A percentile compares a stretch with the other conserved stretches of the same genome.
phyloP scores from a whole-genome alignment of 805 yeast species.

The Ogataea haglerorum region DNA sequence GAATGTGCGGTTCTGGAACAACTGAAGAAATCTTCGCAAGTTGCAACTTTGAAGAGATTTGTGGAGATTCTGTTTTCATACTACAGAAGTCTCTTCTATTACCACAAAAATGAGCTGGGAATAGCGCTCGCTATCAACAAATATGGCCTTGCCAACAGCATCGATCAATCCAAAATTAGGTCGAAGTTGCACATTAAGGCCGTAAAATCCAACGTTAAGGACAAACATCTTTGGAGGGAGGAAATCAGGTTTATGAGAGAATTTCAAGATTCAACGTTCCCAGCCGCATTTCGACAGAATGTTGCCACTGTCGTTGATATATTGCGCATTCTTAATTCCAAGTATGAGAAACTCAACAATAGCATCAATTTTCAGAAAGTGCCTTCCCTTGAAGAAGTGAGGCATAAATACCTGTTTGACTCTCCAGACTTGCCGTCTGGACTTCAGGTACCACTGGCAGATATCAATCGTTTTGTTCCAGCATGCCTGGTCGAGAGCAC shows the following conservation, averaged over 20 bases:
- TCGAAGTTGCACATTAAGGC: constrained; percentile 22
- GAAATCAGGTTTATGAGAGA: constrained; percentile 16
- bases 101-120: constrained; percentile 25
- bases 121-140: constrained; percentile 25
- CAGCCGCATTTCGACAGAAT: constrained; percentile 19
- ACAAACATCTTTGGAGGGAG: constrained; percentile 20
- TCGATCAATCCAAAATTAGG: constrained; percentile 26
- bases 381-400: constrained; percentile 13
- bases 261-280: constrained; percentile 14
- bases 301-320: constrained; percentile 16
- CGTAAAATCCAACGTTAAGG: constrained; percentile 15
- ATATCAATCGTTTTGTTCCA: constrained; percentile 18
- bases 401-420: constrained; percentile 16
- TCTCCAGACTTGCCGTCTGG: constrained; percentile 26
- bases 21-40: background rate
- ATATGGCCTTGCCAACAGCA: constrained; percentile 23
- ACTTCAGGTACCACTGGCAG: constrained; percentile 25
- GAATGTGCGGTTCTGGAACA: constrained; percentile 16
- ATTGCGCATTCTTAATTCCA: constrained; percentile 20
- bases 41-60: constrained; percentile 6
- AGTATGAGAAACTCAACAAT: constrained; percentile 25
- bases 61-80: constrained; percentile 25
- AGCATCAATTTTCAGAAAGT: constrained; percentile 21
- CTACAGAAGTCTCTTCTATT: constrained; percentile 25
- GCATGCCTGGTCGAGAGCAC: constrained; percentile 8